Conservation (phyloP, 768 basidiomycete species). For the Boletus reticuloceps region DNA sequence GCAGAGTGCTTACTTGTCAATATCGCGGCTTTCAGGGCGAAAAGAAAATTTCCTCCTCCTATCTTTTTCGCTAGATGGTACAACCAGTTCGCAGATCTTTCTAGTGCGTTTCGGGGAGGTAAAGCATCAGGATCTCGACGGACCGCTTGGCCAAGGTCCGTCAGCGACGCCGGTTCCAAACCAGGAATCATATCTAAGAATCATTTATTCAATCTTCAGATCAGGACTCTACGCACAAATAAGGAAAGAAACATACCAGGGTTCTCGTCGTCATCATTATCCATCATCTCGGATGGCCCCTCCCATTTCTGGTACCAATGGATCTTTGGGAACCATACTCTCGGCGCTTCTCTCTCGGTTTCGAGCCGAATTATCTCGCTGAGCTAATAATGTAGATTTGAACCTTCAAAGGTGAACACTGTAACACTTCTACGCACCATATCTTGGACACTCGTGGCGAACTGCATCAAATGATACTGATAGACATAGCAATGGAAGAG, state of each 20-base stretch:
- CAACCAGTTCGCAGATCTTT: constrained; percentile 45
- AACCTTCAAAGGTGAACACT: not conserved
- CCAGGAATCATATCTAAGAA: constrained; percentile 55
- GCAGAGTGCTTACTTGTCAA: constrained; percentile 46
- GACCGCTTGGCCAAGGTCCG: constrained; percentile 56
- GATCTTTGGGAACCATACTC: constrained; percentile 57
- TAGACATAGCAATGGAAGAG: constrained; percentile 75
- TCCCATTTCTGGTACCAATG: constrained; percentile 42
- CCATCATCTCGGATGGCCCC: constrained; percentile 37
- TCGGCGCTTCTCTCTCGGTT: constrained; percentile 36
- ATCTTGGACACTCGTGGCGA: constrained; percentile 30
- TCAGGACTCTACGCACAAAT: not conserved
- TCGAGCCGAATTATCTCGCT: constrained; percentile 56
- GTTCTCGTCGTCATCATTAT: constrained; percentile 65
- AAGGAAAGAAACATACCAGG: constrained; percentile 38
- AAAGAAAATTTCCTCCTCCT: constrained; percentile 58
- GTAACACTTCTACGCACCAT: constrained; percentile 28
- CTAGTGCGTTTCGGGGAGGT: constrained; percentile 60
- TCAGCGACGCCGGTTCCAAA: constrained; percentile 36
- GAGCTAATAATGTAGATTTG: constrained; percentile 40
- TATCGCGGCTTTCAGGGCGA: constrained; percentile 67
- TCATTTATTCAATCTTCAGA: not conserved
- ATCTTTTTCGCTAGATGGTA: constrained; percentile 41
- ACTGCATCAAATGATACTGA: constrained; percentile 49
- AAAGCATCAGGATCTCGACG: constrained; percentile 72